These are phyloP conservation scores for Pyrus pyrifolia DNA, from an alignment of 306 rosid genomes.

Conservation along the genomic window DNA sequence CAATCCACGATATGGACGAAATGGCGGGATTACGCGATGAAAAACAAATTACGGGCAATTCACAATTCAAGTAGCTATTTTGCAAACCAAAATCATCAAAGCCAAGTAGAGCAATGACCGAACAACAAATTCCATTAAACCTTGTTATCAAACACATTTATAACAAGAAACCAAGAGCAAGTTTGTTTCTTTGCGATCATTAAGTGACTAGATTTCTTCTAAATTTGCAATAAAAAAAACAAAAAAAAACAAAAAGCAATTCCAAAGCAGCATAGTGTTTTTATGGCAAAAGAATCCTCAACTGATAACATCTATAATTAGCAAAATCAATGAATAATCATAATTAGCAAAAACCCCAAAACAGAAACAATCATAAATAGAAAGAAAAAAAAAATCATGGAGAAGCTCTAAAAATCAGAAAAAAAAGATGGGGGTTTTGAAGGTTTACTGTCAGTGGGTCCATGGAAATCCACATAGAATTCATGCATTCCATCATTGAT, in stretches of 20 bases:
- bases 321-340: constrained; percentile 17
- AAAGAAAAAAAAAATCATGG: not conserved
- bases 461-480: constrained; percentile 76
- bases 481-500: constrained; percentile 78
- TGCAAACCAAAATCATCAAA: constrained; percentile 4
- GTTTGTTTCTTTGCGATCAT: not conserved
- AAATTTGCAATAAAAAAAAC: constrained; percentile 15
- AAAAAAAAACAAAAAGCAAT: not conserved
- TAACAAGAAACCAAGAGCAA: constrained; percentile 3
- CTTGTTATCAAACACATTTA: not conserved
- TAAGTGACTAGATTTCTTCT: not conserved
- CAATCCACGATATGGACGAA: constrained; percentile 27
- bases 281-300: constrained; percentile 8
- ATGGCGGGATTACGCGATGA: not conserved
- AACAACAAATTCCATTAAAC: not conserved
- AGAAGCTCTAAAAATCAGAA: not conserved
- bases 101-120: constrained; percentile 22
- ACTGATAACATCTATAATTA: constrained; percentile 22
- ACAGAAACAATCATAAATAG: not conserved
- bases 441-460: constrained; percentile 68
- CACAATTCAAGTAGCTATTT: not conserved
- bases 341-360: constrained; percentile 3
- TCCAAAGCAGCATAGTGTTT: not conserved
- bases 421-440: constrained; percentile 21
- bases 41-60: not conserved